phyloP scores from a whole-genome alignment of 139 green algal species.

The Dunaliella sp. region DNA sequence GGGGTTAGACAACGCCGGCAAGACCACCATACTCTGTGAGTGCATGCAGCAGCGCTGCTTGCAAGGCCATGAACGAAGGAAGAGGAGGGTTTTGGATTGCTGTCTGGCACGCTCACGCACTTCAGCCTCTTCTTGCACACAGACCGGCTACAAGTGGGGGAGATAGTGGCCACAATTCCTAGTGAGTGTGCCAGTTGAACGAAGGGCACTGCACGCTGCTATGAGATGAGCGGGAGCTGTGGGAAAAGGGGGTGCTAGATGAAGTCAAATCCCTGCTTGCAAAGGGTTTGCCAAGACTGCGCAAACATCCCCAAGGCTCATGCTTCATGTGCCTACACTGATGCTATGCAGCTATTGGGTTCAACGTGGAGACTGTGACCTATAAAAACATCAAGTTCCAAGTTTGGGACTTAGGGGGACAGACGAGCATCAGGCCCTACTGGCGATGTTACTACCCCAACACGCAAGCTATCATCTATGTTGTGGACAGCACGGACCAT shows the following conservation, averaged over 20 bases:
- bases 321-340: not conserved
- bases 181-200: constrained; percentile 65
- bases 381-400: constrained; percentile 99
- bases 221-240: no score
- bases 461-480: constrained; percentile 60
- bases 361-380: constrained; percentile 99
- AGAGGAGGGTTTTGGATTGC: no score
- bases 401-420: constrained; percentile 89
- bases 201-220: not conserved
- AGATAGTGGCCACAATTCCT: constrained; percentile 98
- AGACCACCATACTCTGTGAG: constrained; percentile 98
- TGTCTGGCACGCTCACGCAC: no score
- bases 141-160: constrained; percentile 94
- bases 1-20: constrained; percentile 96
- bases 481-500: constrained; percentile 88
- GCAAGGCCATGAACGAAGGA: no score
- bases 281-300: not conserved
- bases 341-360: constrained; percentile 79
- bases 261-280: not conserved
- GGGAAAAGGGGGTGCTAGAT: no score
- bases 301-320: not conserved
- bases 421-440: constrained; percentile 95
- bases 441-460: constrained; percentile 99
- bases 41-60: not conserved
- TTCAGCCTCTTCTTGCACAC: constrained; percentile 1